Evolutionary conservation across 2,329 filamentous ascomycete genomes (phyloP).

Genomic region (Aspergillus sp.): DNA sequence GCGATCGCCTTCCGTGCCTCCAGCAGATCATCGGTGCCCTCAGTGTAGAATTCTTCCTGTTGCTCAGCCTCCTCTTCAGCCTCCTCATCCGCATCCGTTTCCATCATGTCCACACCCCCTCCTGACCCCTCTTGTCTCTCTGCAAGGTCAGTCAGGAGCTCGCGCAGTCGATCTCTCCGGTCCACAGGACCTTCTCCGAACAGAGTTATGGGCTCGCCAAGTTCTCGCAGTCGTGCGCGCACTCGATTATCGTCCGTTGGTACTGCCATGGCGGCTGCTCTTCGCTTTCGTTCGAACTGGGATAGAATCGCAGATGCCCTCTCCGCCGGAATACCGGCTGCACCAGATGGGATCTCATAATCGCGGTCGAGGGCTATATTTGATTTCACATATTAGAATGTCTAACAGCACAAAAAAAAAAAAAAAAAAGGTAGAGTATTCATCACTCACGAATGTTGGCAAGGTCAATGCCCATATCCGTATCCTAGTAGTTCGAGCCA

Average conservation of each 20-base stretch:
- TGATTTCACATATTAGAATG: not conserved
- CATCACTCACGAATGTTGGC: constrained; percentile 57
- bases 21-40: constrained; percentile 69
- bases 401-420: too few relatives aligned
- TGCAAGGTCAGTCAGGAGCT: constrained; percentile 68
- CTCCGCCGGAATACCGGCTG: constrained; percentile 66
- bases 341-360: constrained; percentile 68
- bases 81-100: constrained; percentile 41
- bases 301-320: constrained; percentile 79
- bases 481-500: constrained; percentile 37
- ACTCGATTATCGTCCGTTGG: constrained; percentile 91
- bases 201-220: constrained; percentile 89
- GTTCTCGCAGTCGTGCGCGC: constrained; percentile 70
- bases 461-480: constrained; percentile 57
- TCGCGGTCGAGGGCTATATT: constrained; percentile 66
- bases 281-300: constrained; percentile 86
- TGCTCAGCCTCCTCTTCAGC: constrained; percentile 65
- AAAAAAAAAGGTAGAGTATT: not conserved
- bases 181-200: constrained; percentile 89
- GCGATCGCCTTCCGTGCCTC: constrained; percentile 75
- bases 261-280: constrained; percentile 82
- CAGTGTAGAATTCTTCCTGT: constrained; percentile 93
- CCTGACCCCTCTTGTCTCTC: constrained; percentile 52
- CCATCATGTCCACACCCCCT: constrained; percentile 49
- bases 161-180: constrained; percentile 78